Evolutionary conservation across 306 rosid species (phyloP).

Genomic region (Vigna angularis): DNA sequence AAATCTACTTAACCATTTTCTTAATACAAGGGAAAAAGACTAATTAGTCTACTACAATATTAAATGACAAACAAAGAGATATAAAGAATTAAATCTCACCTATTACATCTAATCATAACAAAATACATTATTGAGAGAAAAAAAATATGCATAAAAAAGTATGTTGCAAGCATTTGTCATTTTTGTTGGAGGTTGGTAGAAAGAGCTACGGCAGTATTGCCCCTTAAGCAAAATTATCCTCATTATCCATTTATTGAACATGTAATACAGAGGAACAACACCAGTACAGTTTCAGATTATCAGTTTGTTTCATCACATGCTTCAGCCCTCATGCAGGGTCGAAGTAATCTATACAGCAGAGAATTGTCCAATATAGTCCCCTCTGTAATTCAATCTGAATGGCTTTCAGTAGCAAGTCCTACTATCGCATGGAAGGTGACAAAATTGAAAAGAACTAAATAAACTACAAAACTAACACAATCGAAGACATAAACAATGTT

Average conservation of each 20-base stretch:
- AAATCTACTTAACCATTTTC: too few relatives aligned
- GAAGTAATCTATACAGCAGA: constrained; percentile 39
- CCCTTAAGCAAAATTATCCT: constrained; percentile 1
- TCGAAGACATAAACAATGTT: constrained; percentile 20
- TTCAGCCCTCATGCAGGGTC: constrained; percentile 1
- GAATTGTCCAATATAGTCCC: constrained; percentile 22
- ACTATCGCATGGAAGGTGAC: constrained; percentile 24
- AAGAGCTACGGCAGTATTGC: not conserved
- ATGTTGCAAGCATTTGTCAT: not conserved
- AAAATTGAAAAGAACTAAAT: constrained; percentile 15
- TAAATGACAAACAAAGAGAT: too few relatives aligned
- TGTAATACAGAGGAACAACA: constrained; percentile 22
- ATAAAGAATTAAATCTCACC: too few relatives aligned
- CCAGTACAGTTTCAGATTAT: constrained; percentile 11
- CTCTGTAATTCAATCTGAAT: constrained; percentile 25
- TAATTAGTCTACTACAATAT: too few relatives aligned
- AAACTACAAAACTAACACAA: constrained; percentile 36
- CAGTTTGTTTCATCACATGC: constrained; percentile 17
- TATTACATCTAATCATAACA: too few relatives aligned
- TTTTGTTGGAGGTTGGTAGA: not conserved
- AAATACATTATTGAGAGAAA: not conserved
- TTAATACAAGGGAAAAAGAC: too few relatives aligned
- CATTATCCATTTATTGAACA: constrained; percentile 25
- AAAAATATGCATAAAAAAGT: not conserved
- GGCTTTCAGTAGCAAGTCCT: not conserved